Percentiles rank a stretch among this genome's conserved stretches.
Conservation (phyloP, 306 rosid genomes). For the Cucurbita argyrosperma region DNA sequence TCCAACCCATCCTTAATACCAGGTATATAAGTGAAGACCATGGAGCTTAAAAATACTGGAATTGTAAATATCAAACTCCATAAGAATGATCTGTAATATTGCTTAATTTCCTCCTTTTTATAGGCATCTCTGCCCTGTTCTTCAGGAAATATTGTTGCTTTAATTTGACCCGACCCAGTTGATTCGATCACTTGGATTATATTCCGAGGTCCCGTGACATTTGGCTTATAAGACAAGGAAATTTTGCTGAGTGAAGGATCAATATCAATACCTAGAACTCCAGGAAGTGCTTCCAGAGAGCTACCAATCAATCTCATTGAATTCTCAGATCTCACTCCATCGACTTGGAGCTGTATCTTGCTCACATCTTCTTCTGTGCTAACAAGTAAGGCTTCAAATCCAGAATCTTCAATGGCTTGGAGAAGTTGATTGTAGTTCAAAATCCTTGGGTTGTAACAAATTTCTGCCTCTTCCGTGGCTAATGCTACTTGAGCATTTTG, state of each 20-base stretch:
- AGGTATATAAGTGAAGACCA: conserved; percentile 66
- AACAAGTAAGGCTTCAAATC: conserved; percentile 47
- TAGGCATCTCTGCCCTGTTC: conserved; percentile 31
- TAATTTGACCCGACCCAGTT: conserved; percentile 43
- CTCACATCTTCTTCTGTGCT: conserved; percentile 48
- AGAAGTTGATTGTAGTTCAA: conserved; percentile 28
- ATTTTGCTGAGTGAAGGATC: conserved; percentile 26
- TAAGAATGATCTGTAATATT: conserved; percentile 29
- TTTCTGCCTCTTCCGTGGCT: conserved; percentile 75
- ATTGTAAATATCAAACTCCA: conserved; percentile 56
- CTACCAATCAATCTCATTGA: conserved; percentile 17
- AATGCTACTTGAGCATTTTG: conserved; percentile 56
- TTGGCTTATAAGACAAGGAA: conserved; percentile 46
- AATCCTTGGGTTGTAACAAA: conserved; percentile 44
- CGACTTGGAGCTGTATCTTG: conserved; percentile 51
- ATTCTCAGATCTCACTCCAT: conserved; percentile 23
- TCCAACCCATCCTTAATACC: conserved; percentile 37
- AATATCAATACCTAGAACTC: conserved; percentile 27
- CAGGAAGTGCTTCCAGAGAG: conserved; percentile 53
- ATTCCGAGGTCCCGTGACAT: conserved; percentile 57
- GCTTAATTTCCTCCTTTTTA: conserved; percentile 35
- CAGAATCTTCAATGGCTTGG: conserved; percentile 40
- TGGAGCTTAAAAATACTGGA: conserved; percentile 69
- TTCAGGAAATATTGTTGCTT: conserved; percentile 41
- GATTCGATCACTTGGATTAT: conserved; percentile 53